Evolutionary conservation across 2,329 filamentous ascomycete genomes (phyloP).

Genomic region (Cercospora janseana): DNA sequence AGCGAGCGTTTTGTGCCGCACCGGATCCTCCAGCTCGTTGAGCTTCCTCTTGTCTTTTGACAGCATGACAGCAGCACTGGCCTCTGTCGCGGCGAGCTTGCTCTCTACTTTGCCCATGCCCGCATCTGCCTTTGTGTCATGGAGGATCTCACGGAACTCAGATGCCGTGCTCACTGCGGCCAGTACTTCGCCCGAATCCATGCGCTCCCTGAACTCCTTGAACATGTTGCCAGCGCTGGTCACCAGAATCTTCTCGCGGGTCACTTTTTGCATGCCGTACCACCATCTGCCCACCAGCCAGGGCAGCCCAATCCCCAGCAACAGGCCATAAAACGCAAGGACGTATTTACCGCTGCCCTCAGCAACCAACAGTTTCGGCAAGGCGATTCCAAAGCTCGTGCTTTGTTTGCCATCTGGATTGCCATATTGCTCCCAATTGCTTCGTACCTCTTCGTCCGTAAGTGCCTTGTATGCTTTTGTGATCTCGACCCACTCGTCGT

Average conservation of each 20-base stretch:
- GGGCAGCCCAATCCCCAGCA: conserved; percentile 86
- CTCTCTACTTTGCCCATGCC: conserved; percentile 82
- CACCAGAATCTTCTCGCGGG: conserved; percentile 88
- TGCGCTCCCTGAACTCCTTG: conserved; percentile 82
- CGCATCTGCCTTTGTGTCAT: conserved; percentile 73
- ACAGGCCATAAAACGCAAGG: conserved; percentile 78
- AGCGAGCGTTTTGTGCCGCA: conserved; percentile 79
- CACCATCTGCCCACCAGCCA: conserved; percentile 97
- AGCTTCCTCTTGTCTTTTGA: conserved; percentile 74
- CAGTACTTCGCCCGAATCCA: conserved; percentile 76
- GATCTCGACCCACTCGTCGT: conserved; percentile 86
- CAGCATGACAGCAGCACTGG: conserved; percentile 59
- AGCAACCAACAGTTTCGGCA: conserved; percentile 87
- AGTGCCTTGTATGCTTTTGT: conserved; percentile 98
- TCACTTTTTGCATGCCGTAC: conserved; percentile 92
- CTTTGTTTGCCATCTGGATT: conserved; percentile 98
- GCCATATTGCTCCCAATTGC: conserved; percentile 94
- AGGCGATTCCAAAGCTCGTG: conserved; percentile 93
- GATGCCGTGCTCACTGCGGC: conserved; percentile 78
- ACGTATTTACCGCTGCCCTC: conserved; percentile 96
- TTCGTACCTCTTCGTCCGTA: conserved; percentile 94
- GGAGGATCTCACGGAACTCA: conserved; percentile 76
- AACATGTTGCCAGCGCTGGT: conserved; percentile 94
- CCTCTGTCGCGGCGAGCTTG: conserved; percentile 61
- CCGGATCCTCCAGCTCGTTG: conserved; percentile 74